Percentiles rank a stretch among this genome's conserved stretches.
Evolutionary conservation across 306 rosid species (phyloP).

Genomic region (Astragalus glycyphyllos): DNA sequence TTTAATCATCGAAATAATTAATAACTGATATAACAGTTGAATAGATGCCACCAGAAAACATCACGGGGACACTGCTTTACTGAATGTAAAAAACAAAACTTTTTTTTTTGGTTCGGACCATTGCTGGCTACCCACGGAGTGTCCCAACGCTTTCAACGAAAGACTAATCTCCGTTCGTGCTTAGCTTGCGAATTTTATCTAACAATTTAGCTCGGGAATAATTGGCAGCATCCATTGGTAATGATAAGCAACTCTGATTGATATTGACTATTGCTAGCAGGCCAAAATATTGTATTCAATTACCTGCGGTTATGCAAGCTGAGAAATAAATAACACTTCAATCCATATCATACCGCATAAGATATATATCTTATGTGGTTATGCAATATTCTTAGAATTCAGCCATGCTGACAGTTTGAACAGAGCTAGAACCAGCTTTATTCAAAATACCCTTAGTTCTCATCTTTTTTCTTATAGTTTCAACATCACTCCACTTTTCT

Average conservation of each 20-base stretch:
- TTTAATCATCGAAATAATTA: conserved; percentile 4
- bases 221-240: no score
- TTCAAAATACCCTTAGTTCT: conserved; percentile 58
- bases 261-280: no score
- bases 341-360: neutral
- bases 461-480: conserved; percentile 69
- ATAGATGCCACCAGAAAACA: neutral
- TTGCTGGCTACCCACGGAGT: no score
- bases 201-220: no score
- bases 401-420: conserved; percentile 53
- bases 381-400: conserved; percentile 22
- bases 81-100: conserved; percentile 18
- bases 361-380: neutral
- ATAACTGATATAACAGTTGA: conserved; percentile 13
- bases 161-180: no score
- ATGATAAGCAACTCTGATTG: no score
- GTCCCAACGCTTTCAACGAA: no score
- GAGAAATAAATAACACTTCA: neutral
- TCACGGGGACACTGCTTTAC: neutral
- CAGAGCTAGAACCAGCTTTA: conserved; percentile 64
- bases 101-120: no score
- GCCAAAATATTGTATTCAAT: no score
- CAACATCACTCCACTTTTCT: conserved; percentile 74
- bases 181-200: no score
- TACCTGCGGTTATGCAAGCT: no score